Conservation (phyloP, 371 early-diverging fungal genomes). For the Mucor circinelloides region DNA sequence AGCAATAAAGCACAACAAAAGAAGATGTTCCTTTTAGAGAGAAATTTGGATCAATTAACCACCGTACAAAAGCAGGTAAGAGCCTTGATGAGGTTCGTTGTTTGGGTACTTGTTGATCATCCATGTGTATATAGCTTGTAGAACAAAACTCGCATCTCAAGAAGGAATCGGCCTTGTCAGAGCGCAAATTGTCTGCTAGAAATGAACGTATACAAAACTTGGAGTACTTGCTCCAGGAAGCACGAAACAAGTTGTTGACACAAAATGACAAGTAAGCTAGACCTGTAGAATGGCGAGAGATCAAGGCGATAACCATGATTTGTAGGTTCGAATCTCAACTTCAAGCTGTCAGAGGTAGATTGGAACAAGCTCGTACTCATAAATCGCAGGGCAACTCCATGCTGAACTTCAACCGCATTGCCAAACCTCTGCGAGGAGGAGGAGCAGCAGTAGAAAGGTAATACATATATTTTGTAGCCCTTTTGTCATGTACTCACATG, state of each 20-base stretch:
- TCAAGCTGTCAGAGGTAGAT: constrained; percentile 71
- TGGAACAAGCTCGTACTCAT: constrained; percentile 71
- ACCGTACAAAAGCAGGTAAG: constrained; percentile 85
- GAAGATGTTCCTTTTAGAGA: constrained; percentile 94
- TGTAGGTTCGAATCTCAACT: constrained; percentile 73
- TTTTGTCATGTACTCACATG: neutral
- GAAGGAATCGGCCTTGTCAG: constrained; percentile 87
- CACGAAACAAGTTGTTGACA: constrained; percentile 67
- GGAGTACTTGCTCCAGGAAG: constrained; percentile 81
- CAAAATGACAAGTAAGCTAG: constrained; percentile 71
- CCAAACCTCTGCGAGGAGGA: constrained; percentile 92
- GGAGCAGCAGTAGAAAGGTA: constrained; percentile 44
- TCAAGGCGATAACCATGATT: neutral
- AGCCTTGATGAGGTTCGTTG: neutral
- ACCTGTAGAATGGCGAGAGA: neutral
- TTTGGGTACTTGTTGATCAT: neutral
- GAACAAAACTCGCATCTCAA: constrained; percentile 93
- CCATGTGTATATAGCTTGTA: constrained; percentile 62
- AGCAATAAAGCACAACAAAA: constrained; percentile 86
- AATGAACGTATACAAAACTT: constrained; percentile 92
- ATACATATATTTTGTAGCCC: neutral
- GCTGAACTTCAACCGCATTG: constrained; percentile 79
- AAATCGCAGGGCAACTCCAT: constrained; percentile 51
- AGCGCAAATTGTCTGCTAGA: constrained; percentile 88
- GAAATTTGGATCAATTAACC: constrained; percentile 94